These are phyloP conservation scores for Mycena vulgaris DNA, from an alignment of 768 basidiomycete species.

Conservation along the genomic window DNA sequence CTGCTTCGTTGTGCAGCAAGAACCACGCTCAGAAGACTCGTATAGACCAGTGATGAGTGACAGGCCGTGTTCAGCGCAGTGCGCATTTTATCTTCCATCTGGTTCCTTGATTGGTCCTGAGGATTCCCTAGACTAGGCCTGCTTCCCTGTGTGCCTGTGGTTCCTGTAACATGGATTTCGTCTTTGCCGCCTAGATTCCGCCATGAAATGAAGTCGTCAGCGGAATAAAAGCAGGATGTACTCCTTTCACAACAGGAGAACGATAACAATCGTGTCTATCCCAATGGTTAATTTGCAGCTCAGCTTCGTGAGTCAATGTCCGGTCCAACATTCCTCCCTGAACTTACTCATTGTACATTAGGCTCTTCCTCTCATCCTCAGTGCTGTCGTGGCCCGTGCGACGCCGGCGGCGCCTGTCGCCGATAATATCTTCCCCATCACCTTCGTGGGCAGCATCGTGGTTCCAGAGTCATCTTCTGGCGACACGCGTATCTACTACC, in stretches of 20 bases:
- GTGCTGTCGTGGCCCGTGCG: not conserved
- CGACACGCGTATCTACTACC: not conserved
- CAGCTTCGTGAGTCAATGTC: not conserved
- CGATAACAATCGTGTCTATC: not conserved
- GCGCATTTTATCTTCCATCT: too few relatives aligned
- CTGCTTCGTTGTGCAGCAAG: too few relatives aligned
- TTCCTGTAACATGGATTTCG: too few relatives aligned
- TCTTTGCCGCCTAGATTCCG: too few relatives aligned
- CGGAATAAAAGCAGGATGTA: too few relatives aligned
- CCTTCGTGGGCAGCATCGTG: slow-evolving; percentile 5
- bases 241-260: not conserved
- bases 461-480: not conserved
- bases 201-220: too few relatives aligned
- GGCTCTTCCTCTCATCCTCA: slow-evolving; percentile 1
- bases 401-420: not conserved
- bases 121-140: too few relatives aligned
- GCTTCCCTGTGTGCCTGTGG: too few relatives aligned
- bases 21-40: too few relatives aligned
- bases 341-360: not conserved
- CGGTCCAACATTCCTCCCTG: not conserved
- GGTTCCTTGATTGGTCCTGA: too few relatives aligned
- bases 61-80: too few relatives aligned
- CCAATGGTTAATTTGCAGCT: slow-evolving; percentile 11
- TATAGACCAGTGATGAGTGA: too few relatives aligned
- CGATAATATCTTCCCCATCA: not conserved